Base-by-base conservation (phyloP, 495 filamentous ascomycete genomes). In the Lasiosphaeria hispida region DNA sequence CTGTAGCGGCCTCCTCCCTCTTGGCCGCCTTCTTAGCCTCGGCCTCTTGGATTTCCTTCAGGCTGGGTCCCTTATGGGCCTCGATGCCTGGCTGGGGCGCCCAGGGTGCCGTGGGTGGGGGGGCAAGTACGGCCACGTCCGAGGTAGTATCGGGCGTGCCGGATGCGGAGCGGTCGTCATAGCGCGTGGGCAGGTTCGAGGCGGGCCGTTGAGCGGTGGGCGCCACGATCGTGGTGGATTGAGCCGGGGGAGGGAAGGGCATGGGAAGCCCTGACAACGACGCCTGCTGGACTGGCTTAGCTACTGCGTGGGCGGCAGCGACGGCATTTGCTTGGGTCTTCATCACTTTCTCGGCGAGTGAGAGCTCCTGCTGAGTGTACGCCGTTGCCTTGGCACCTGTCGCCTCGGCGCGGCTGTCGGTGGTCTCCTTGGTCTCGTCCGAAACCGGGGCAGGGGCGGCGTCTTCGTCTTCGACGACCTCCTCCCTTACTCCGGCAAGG, bases 11-110 rank as follows among this genome's bases (percentile, higher is more conserved):
- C 61, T 94, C 92, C 64, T 97, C 94, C 33, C 82, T 86, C 70
- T 94, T 88, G 9, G 94, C 92, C n/a, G 92, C 93, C 67, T 90
- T 94, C 63, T 87, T 87, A 37, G 94, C 93, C 71, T 98, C 94
- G 19, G 90, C 84, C 72, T 96, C 94, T 67, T 98, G 94, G 39
- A 98, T 98, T 65, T 98, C 92, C 74, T 91, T 97, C 54, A 98
- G 79, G 54, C 92, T 96, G 3, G 93, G 94, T 0, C 90, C 91
- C 75, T 90, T 97, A 33, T 89, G 84, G 15, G 84, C 71, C 66
- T 92, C 92, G 10, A 64, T 60, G 17, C 82, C 77, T 10, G 80
- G 76, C 59, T 97, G 91, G 69, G 91, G 92, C 5, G 94, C 94
- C 94, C 94, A 98, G 1, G 94, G 94, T 1, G 94, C 94, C 47